phyloP scores from a whole-genome alignment of 2,329 filamentous ascomycete species.

The Didymella sp. region DNA sequence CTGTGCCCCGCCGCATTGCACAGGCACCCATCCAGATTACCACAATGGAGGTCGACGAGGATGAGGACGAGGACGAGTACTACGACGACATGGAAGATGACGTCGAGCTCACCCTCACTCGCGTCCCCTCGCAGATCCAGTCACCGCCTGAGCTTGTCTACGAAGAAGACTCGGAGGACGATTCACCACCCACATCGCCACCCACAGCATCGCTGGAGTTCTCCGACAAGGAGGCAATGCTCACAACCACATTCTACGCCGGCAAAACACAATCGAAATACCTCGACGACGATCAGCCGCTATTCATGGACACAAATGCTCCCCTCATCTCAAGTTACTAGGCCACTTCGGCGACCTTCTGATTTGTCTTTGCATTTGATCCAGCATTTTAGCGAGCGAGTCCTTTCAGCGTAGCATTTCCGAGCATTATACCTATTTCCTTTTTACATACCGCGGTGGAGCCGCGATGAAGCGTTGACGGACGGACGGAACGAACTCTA shows the following conservation, averaged over 20 bases:
- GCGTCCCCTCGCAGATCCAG: constrained; percentile 53
- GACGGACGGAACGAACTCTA: constrained; percentile 16
- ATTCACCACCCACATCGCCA: constrained; percentile 56
- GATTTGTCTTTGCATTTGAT: constrained; percentile 41
- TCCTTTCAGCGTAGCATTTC: constrained; percentile 41
- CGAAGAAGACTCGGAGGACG: constrained; percentile 59
- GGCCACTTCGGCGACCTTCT: constrained; percentile 40
- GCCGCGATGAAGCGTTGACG: constrained; percentile 17
- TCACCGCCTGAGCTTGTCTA: constrained; percentile 59
- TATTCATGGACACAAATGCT: constrained; percentile 51
- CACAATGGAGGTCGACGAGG: constrained; percentile 52
- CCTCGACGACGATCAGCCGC: constrained; percentile 48
- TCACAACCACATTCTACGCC: constrained; percentile 56
- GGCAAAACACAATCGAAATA: constrained; percentile 48
- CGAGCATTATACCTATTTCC: constrained; percentile 42
- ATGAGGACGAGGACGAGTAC: constrained; percentile 53
- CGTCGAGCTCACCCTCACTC: constrained; percentile 55
- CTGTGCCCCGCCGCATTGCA: constrained; percentile 50
- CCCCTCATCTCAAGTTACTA: constrained; percentile 53
- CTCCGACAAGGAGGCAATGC: constrained; percentile 56
- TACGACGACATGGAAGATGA: constrained; percentile 58
- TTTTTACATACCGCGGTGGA: constrained; percentile 28
- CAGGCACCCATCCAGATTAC: constrained; percentile 54
- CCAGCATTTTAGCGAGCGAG: constrained; percentile 50
- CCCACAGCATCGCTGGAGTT: constrained; percentile 54